A percentile compares a stretch with the other conserved stretches of the same genome.
Conservation (phyloP, 2,329 filamentous ascomycete genomes). For the Curvularia spicifera region DNA sequence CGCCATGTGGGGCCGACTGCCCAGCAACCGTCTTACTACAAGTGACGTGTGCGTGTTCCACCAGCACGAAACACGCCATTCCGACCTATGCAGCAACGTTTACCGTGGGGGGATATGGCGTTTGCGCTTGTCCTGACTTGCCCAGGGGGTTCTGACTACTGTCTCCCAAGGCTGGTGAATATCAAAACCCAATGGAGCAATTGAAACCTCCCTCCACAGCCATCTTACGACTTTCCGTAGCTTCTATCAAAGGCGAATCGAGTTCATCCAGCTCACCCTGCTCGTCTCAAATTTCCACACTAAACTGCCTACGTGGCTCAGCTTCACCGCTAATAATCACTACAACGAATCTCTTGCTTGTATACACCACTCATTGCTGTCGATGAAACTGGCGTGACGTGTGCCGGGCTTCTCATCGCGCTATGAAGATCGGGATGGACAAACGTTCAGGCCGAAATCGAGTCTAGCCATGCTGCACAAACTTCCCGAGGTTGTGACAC, state of each 20-base stretch:
- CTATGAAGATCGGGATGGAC: neutral
- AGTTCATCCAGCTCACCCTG: neutral
- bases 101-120: neutral
- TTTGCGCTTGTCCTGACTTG: neutral
- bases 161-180: neutral
- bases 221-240: neutral
- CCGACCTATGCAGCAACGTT: neutral
- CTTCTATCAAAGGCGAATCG: neutral
- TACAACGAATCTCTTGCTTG: neutral
- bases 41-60: conserved; percentile 18
- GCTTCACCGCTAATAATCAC: conserved; percentile 5
- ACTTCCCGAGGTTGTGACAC: neutral
- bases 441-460: neutral
- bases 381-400: neutral
- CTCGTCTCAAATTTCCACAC: neutral
- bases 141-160: neutral
- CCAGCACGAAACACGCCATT: conserved; percentile 11
- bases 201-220: neutral
- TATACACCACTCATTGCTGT: neutral
- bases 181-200: neutral
- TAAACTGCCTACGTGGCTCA: conserved; percentile 7
- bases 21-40: conserved; percentile 15
- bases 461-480: neutral
- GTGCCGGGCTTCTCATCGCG: neutral
- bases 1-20: conserved; percentile 18